A percentile compares a stretch with the other conserved stretches of the same genome.
These are phyloP conservation scores for Myriosclerotinia scirpicola DNA, from an alignment of 2,329 filamentous ascomycete species.

Conservation along the genomic window DNA sequence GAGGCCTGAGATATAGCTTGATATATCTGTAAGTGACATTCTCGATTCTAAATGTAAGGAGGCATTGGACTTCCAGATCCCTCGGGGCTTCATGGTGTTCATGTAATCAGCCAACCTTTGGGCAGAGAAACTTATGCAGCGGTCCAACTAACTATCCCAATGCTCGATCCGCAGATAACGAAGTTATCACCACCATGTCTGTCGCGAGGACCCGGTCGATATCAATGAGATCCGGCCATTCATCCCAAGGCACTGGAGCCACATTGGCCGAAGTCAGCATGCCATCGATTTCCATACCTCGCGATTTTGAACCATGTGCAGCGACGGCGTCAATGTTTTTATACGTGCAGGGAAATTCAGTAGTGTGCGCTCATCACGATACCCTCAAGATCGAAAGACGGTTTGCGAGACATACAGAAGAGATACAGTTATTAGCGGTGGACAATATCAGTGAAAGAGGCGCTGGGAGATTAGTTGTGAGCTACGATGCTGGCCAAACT, in stretches of 20 bases:
- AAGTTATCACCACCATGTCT: constrained; percentile 39
- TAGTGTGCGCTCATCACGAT: constrained; percentile 90
- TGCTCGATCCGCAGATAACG: constrained; percentile 26
- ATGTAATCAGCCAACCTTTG: constrained; percentile 31
- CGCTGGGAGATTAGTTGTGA: constrained; percentile 82
- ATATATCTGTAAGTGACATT: constrained; percentile 36
- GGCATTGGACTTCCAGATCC: constrained; percentile 29
- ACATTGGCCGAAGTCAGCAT: constrained; percentile 55
- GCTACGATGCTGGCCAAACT: constrained; percentile 86
- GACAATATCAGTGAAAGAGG: constrained; percentile 90
- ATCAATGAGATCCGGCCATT: constrained; percentile 58
- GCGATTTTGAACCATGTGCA: constrained; percentile 79
- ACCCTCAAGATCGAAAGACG: constrained; percentile 84
- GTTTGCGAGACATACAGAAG: constrained; percentile 80
- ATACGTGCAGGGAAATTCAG: constrained; percentile 77
- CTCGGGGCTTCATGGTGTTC: constrained; percentile 27
- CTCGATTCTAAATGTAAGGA: constrained; percentile 28
- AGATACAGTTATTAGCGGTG: constrained; percentile 79
- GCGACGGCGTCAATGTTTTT: constrained; percentile 90
- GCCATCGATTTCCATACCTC: constrained; percentile 50
- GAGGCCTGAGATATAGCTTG: constrained; percentile 30
- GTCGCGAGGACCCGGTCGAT: constrained; percentile 57
- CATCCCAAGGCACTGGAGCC: constrained; percentile 44
- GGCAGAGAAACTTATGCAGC: constrained; percentile 33
- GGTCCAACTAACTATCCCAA: constrained; percentile 37